phyloP scores from a whole-genome alignment of 345 rosid species.

The Chamaenerion angustifolium region DNA sequence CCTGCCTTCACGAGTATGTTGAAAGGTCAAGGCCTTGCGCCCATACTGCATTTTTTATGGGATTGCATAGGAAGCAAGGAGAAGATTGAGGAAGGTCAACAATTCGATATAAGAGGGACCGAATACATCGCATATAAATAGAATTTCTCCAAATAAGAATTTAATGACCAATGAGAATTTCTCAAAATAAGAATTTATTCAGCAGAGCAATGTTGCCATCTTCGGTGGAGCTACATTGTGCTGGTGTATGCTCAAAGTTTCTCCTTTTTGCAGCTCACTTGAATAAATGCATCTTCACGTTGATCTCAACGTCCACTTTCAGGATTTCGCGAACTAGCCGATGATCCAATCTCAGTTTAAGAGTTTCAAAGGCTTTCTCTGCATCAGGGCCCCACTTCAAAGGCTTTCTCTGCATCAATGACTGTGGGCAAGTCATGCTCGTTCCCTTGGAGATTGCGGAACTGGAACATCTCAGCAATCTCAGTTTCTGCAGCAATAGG shows the following conservation, averaged over 20 bases:
- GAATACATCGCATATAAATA: too few relatives aligned
- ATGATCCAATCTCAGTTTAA: conserved; percentile 72
- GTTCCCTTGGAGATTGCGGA: conserved; percentile 20
- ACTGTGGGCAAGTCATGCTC: conserved; percentile 16
- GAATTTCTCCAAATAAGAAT: too few relatives aligned
- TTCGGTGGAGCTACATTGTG: too few relatives aligned
- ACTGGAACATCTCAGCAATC: conserved; percentile 71
- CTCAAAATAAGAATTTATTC: too few relatives aligned
- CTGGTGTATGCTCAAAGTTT: conserved; percentile 63
- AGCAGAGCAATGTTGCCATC: too few relatives aligned
- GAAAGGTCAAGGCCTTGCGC: conserved; percentile 34
- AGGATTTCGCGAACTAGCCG: conserved; percentile 56
- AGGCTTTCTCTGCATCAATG: too few relatives aligned
- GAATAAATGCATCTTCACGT: conserved; percentile 72
- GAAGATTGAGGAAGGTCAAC: conserved; percentile 49
- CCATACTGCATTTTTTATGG: conserved; percentile 49
- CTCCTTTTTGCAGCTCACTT: conserved; percentile 88
- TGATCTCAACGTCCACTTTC: conserved; percentile 58
- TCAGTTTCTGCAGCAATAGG: conserved; percentile 40
- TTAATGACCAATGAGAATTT: too few relatives aligned
- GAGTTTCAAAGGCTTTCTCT: conserved; percentile 78
- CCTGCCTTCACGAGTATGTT: conserved; percentile 38
- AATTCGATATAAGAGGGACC: conserved; percentile 60
- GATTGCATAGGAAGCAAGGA: conserved; percentile 55
- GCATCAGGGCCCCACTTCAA: conserved; percentile 99